Evolutionary conservation across 352 stramenopile species (phyloP).

Genomic region (Globisporangium barbulae): DNA sequence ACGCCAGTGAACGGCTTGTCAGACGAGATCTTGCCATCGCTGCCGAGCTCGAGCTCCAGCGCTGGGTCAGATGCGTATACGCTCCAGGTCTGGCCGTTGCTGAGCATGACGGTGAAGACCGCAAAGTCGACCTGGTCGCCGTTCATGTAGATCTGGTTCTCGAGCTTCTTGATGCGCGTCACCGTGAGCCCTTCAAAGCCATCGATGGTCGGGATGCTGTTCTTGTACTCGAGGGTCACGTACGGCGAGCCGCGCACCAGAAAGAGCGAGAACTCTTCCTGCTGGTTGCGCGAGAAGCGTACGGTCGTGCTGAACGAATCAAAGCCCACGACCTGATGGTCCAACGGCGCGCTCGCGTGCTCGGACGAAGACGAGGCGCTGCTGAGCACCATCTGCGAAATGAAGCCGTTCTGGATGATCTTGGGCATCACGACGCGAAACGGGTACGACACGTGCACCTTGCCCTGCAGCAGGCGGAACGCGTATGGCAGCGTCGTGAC

Average conservation of each 20-base stretch:
- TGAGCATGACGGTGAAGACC: conserved; percentile 47
- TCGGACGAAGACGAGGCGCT: conserved; percentile 7
- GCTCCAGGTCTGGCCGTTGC: conserved; percentile 66
- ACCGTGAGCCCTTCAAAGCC: conserved; percentile 48
- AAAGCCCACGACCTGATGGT: conserved; percentile 63
- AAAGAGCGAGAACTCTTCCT: conserved; percentile 45
- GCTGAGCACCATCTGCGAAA: conserved; percentile 60
- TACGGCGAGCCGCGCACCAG: conserved; percentile 82
- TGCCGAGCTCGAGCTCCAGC: conserved; percentile 30
- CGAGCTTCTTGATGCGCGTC: conserved; percentile 41
- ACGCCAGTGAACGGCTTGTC: conserved; percentile 44
- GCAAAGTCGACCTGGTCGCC: conserved; percentile 43
- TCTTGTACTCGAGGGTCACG: conserved; percentile 64
- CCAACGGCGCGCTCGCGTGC: conserved; percentile 12
- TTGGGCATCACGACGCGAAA: conserved; percentile 69
- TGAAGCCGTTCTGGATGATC: conserved; percentile 68
- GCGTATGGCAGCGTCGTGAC: conserved; percentile 74
- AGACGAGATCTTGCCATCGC: conserved; percentile 32
- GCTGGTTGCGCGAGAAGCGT: conserved; percentile 39
- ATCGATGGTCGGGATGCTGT: conserved; percentile 51
- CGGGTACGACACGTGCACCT: conserved; percentile 71
- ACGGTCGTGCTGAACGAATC: conserved; percentile 67
- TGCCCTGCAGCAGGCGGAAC: conserved; percentile 45
- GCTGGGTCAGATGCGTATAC: conserved; percentile 51
- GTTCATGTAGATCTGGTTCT: conserved; percentile 38